Evolutionary conservation across 1,284 basidiomycete genomes (phyloP).

Genomic region (Tremellales sp.): DNA sequence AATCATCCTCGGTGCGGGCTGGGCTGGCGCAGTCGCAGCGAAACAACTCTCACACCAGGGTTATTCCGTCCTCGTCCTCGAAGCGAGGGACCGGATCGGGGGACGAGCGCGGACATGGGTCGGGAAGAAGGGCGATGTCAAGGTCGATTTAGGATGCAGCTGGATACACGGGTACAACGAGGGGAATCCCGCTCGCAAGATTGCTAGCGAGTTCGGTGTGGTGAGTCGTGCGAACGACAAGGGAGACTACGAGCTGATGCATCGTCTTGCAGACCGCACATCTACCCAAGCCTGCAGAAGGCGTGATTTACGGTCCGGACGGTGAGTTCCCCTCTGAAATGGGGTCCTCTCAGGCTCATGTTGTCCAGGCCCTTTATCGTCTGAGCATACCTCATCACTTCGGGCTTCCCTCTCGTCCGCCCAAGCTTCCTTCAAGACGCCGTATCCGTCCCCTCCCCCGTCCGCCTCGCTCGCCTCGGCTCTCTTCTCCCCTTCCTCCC

Average conservation of each 20-base stretch:
- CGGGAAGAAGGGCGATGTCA: conserved; percentile 22
- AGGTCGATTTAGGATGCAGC: conserved; percentile 52
- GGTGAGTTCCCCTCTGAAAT: conserved; percentile 23
- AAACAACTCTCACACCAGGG: conserved; percentile 47
- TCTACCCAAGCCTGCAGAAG: conserved; percentile 39
- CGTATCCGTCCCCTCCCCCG: conserved; percentile 32
- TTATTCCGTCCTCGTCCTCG: conserved; percentile 50
- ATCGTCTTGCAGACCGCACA: conserved; percentile 22
- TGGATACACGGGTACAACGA: conserved; percentile 54
- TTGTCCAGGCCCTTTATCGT: conserved; percentile 23
- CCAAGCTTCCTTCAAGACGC: conserved; percentile 30
- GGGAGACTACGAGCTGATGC: not conserved
- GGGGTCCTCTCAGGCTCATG: not conserved
- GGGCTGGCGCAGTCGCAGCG: conserved; percentile 52
- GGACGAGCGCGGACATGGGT: conserved; percentile 51
- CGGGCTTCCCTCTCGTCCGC: conserved; percentile 33
- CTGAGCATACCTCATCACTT: conserved; percentile 19
- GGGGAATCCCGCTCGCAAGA: conserved; percentile 49
- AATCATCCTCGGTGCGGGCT: conserved; percentile 53
- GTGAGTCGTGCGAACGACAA: conserved; percentile 20
- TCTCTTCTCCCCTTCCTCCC: conserved; percentile 42
- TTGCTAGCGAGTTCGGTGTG: conserved; percentile 48
- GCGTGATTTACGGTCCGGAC: conserved; percentile 38
- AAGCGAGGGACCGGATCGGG: conserved; percentile 52
- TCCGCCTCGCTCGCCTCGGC: conserved; percentile 38